Conservation (phyloP, 2,329 filamentous ascomycete species). For the Malbranchea cinnamomea region DNA sequence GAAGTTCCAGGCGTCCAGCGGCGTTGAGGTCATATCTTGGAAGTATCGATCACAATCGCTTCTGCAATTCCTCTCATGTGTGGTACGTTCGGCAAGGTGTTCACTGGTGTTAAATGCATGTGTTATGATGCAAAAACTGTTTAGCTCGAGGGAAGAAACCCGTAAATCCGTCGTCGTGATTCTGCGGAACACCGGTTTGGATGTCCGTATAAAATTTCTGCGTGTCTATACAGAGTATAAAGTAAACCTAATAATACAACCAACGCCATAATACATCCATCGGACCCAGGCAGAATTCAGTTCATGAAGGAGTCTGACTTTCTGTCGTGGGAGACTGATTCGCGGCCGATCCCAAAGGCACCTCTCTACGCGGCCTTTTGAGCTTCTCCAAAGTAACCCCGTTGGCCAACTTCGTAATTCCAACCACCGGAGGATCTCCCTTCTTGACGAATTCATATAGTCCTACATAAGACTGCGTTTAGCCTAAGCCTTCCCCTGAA, state of each 20-base stretch:
- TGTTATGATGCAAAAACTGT: too few relatives aligned
- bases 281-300: too few relatives aligned
- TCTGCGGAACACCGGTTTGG: too few relatives aligned
- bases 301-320: neutral
- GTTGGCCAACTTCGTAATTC: conserved; percentile 72
- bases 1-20: neutral
- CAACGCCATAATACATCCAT: conserved; percentile 4
- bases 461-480: conserved; percentile 15
- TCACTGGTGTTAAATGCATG: too few relatives aligned
- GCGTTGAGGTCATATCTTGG: conserved; percentile 1
- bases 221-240: too few relatives aligned
- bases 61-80: too few relatives aligned
- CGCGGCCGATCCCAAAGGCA: conserved; percentile 29
- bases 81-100: too few relatives aligned
- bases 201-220: too few relatives aligned
- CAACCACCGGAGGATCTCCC: conserved; percentile 78
- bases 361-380: conserved; percentile 59
- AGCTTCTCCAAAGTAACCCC: conserved; percentile 71
- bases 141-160: too few relatives aligned
- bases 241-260: neutral
- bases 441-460: conserved; percentile 86
- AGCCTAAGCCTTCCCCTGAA: neutral
- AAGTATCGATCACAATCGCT: too few relatives aligned
- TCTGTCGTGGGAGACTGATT: neutral
- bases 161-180: too few relatives aligned